phyloP scores from a whole-genome alignment of 75 land plant species.

The Cupressus sempervirens region DNA sequence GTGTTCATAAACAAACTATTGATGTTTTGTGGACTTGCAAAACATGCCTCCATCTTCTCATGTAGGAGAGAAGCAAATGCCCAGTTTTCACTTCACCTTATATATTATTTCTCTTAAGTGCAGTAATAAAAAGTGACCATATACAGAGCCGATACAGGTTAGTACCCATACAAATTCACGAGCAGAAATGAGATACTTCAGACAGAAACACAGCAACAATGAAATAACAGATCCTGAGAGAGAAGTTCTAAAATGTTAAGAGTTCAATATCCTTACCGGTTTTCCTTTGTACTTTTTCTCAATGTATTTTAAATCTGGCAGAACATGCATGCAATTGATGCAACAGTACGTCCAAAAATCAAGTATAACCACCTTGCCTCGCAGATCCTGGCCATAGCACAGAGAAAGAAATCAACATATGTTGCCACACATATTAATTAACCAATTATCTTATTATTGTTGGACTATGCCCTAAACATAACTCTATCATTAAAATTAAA shows the following conservation, averaged over 20 bases:
- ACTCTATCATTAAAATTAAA: neutral
- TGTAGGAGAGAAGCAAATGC: slow-evolving; percentile 6
- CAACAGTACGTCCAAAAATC: slow-evolving; percentile 99
- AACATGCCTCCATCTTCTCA: neutral
- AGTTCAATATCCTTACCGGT: slow-evolving; percentile 46
- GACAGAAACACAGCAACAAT: neutral
- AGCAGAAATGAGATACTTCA: neutral
- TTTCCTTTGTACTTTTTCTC: slow-evolving; percentile 79
- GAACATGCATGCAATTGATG: slow-evolving; percentile 96
- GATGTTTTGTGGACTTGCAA: neutral
- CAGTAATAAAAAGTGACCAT: neutral
- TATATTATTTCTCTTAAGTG: neutral
- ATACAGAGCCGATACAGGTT: neutral
- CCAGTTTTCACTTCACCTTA: neutral
- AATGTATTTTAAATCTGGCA: slow-evolving; percentile 89
- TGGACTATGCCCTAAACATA: neutral
- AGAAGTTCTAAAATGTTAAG: neutral
- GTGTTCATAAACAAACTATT: neutral
- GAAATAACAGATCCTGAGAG: neutral
- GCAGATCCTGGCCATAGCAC: slow-evolving; percentile 59
- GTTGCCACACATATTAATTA: neutral
- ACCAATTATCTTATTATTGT: neutral
- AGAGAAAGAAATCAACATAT: slow-evolving; percentile 1
- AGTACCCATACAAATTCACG: neutral
- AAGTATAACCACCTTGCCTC: slow-evolving; percentile 87